Conservation (phyloP, 257 asterid genomes). For the Scutellaria minor region DNA sequence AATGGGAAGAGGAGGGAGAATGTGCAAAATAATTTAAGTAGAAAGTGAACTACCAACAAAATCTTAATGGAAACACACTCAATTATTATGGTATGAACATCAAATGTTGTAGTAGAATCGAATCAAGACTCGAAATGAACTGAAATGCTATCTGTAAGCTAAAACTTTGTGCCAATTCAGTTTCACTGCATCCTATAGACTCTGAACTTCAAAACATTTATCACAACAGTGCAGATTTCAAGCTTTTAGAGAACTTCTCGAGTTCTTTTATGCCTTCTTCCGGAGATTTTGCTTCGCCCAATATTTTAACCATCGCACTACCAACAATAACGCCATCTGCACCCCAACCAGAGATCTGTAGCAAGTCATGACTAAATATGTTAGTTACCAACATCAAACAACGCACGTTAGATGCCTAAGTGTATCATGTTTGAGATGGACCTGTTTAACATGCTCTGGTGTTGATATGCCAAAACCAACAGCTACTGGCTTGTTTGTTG, state of each 20-base stretch:
- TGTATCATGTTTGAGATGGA: constrained; percentile 24
- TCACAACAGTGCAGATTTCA: constrained; percentile 67
- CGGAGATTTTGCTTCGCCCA: constrained; percentile 82
- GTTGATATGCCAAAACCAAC: constrained; percentile 93
- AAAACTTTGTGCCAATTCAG: constrained; percentile 4
- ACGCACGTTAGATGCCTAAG: background rate
- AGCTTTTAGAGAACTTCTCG: constrained; percentile 64
- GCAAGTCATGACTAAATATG: background rate
- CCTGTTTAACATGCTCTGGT: constrained; percentile 91
- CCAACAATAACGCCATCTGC: constrained; percentile 96
- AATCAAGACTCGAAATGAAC: background rate
- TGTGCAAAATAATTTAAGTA: background rate
- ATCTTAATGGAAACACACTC: constrained; percentile 8
- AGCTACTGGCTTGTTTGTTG: constrained; percentile 75
- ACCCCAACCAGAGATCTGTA: constrained; percentile 88
- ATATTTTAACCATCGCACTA: constrained; percentile 77
- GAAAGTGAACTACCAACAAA: background rate
- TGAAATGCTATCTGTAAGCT: background rate
- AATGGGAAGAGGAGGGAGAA: no score
- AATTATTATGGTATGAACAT: constrained; percentile 14
- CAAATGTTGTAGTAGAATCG: background rate
- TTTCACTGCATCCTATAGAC: constrained; percentile 24
- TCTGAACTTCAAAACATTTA: constrained; percentile 18
- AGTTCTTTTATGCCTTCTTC: constrained; percentile 81
- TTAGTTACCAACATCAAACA: constrained; percentile 4